Evolutionary conservation across 2,329 filamentous ascomycete genomes (phyloP).

Genomic region (Pochonia chlamydosporia): DNA sequence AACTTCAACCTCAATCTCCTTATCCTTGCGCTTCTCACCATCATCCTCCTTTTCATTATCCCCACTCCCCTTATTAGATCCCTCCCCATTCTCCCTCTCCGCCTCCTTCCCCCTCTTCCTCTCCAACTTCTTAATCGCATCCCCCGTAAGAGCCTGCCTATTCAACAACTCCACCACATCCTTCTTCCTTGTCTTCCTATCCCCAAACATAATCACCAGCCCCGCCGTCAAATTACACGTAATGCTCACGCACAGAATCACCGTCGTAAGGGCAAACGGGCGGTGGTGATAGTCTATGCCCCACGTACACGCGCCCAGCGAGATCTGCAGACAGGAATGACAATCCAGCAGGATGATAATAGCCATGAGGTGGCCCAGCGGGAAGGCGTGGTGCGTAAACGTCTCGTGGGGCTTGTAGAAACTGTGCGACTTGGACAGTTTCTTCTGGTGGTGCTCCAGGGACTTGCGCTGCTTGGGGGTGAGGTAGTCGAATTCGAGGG

Average conservation of each 20-base stretch:
- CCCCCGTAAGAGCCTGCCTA: constrained; percentile 66
- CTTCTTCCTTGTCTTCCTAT: constrained; percentile 75
- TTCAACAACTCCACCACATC: constrained; percentile 74
- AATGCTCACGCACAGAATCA: constrained; percentile 75
- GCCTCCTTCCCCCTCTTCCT: constrained; percentile 10
- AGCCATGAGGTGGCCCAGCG: constrained; percentile 65
- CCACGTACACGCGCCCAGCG: constrained; percentile 74
- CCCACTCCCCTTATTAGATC: background rate
- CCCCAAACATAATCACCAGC: constrained; percentile 69
- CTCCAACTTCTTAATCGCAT: constrained; percentile 45
- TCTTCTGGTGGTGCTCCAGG: constrained; percentile 70
- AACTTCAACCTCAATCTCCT: background rate
- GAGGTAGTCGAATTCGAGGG: constrained; percentile 55
- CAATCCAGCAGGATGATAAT: constrained; percentile 75
- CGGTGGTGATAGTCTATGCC: constrained; percentile 66
- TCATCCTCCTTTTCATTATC: background rate
- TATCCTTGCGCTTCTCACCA: background rate
- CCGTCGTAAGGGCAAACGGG: constrained; percentile 67
- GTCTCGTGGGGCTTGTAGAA: constrained; percentile 91
- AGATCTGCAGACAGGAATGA: constrained; percentile 75
- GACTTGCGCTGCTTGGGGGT: constrained; percentile 59
- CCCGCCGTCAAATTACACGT: constrained; percentile 72
- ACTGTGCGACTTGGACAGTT: constrained; percentile 76
- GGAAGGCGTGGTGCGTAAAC: constrained; percentile 73
- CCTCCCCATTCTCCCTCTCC: background rate